Evolutionary conservation across 2,329 filamentous ascomycete species (phyloP).

Genomic region (Sporothrix luriei): DNA sequence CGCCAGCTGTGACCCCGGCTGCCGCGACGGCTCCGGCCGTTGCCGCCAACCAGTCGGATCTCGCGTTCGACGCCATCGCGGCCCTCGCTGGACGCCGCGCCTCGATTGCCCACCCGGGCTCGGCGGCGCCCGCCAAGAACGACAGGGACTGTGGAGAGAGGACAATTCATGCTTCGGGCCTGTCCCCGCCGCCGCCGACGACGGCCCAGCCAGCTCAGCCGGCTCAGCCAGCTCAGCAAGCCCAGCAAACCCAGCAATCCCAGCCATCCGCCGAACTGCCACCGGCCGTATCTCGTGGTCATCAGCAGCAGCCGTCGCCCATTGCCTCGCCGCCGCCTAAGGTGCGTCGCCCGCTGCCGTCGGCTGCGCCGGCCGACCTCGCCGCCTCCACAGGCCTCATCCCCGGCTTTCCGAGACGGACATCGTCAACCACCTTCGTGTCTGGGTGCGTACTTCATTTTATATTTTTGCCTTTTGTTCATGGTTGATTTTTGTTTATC

Average conservation of each 20-base stretch:
- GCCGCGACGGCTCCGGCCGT: not conserved
- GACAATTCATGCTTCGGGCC: constrained; percentile 24
- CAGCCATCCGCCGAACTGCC: not conserved
- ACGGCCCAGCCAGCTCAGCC: not conserved
- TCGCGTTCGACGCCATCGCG: constrained; percentile 18
- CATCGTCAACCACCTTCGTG: not conserved
- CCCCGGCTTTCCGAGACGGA: not conserved
- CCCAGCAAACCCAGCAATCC: not conserved
- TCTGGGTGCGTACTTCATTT: constrained; percentile 13
- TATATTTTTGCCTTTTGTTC: not conserved
- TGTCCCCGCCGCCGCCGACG: constrained; percentile 16
- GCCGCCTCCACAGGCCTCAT: not conserved
- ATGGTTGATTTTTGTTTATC: not conserved
- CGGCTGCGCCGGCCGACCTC: constrained; percentile 17
- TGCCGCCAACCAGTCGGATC: not conserved
- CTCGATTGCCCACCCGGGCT: not conserved
- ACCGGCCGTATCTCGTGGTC: not conserved
- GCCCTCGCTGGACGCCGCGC: constrained; percentile 22
- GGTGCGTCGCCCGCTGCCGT: constrained; percentile 20
- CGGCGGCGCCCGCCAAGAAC: not conserved
- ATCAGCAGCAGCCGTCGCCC: not conserved
- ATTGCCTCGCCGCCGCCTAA: constrained; percentile 14
- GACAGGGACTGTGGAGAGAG: constrained; percentile 4
- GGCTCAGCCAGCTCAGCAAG: not conserved
- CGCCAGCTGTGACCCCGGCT: not conserved